A percentile compares a stretch with the other conserved stretches of the same genome.
These are phyloP conservation scores for Epichloe elymi DNA, from an alignment of 2,329 filamentous ascomycete species.

Conservation along the genomic window DNA sequence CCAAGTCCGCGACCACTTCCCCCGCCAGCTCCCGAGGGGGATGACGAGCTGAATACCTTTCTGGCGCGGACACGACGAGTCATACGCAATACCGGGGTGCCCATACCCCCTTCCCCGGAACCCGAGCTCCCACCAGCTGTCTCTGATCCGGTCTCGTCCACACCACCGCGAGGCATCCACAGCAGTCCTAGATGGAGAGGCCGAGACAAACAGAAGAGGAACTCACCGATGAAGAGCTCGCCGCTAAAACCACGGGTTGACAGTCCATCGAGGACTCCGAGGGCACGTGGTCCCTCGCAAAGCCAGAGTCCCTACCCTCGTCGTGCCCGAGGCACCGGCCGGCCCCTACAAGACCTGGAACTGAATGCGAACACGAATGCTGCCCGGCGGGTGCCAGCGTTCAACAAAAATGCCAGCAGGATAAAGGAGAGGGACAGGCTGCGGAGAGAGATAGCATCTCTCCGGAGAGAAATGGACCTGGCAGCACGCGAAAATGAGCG, in stretches of 20 bases:
- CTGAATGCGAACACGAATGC: constrained; percentile 16
- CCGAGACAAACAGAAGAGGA: constrained; percentile 21
- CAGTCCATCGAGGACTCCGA: constrained; percentile 10
- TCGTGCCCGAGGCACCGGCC: neutral
- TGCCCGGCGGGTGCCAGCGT: constrained; percentile 27
- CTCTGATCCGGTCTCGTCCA: constrained; percentile 38
- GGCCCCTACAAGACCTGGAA: constrained; percentile 2
- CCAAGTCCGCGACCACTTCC: constrained; percentile 34
- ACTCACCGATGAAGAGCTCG: constrained; percentile 30
- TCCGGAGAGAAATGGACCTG: constrained; percentile 46
- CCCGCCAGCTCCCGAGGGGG: constrained; percentile 23
- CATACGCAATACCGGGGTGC: constrained; percentile 19
- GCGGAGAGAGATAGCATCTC: constrained; percentile 37
- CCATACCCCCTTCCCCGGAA: constrained; percentile 28
- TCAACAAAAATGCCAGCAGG: constrained; percentile 34
- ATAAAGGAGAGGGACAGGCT: constrained; percentile 39
- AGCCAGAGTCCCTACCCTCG: constrained; percentile 1
- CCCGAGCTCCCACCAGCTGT: constrained; percentile 50
- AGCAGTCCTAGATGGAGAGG: constrained; percentile 37
- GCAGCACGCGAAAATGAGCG: constrained; percentile 46
- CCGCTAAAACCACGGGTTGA: constrained; percentile 33
- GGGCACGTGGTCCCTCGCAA: constrained; percentile 3
- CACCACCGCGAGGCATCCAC: constrained; percentile 46
- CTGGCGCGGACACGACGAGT: constrained; percentile 15
- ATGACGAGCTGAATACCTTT: constrained; percentile 19